These are phyloP conservation scores for Macrolepiota dolichaula DNA, from an alignment of 768 basidiomycete species.

Conservation along the genomic window DNA sequence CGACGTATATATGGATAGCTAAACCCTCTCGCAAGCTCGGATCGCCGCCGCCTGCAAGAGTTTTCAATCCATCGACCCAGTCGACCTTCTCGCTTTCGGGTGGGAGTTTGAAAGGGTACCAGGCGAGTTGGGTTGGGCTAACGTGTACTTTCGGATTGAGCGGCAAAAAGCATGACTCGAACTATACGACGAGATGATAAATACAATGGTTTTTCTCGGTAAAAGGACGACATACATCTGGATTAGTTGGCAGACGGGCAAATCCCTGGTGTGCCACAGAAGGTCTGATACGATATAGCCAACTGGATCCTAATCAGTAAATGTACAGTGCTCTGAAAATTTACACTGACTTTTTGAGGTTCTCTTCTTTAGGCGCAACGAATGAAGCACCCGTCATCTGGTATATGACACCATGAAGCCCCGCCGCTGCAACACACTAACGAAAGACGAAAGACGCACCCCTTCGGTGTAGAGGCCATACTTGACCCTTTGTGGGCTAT, in stretches of 20 bases:
- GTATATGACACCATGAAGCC: background rate
- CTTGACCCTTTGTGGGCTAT: constrained; percentile 59
- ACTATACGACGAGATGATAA: constrained; percentile 36
- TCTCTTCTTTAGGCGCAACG: constrained; percentile 53
- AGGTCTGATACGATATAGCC: constrained; percentile 66
- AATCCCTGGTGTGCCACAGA: constrained; percentile 69
- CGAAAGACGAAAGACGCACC: constrained; percentile 28
- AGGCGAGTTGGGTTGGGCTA: constrained; percentile 63
- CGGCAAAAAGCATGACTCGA: constrained; percentile 61
- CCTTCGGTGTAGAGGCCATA: constrained; percentile 62
- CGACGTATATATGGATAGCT: constrained; percentile 60
- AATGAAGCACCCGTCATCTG: constrained; percentile 63
- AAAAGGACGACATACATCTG: constrained; percentile 43
- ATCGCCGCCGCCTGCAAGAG: constrained; percentile 59
- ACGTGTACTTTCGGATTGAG: constrained; percentile 57
- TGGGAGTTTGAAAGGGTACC: constrained; percentile 60
- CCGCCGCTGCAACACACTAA: background rate
- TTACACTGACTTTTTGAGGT: constrained; percentile 49
- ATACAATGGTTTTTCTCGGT: background rate
- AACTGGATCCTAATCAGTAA: constrained; percentile 31
- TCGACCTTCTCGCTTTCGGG: constrained; percentile 36
- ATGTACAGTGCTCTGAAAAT: too few relatives aligned
- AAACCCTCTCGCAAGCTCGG: constrained; percentile 60
- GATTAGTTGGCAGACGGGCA: constrained; percentile 49
- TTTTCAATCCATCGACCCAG: constrained; percentile 60